phyloP scores from a whole-genome alignment of 345 rosid genomes.

The Turnera subulata region DNA sequence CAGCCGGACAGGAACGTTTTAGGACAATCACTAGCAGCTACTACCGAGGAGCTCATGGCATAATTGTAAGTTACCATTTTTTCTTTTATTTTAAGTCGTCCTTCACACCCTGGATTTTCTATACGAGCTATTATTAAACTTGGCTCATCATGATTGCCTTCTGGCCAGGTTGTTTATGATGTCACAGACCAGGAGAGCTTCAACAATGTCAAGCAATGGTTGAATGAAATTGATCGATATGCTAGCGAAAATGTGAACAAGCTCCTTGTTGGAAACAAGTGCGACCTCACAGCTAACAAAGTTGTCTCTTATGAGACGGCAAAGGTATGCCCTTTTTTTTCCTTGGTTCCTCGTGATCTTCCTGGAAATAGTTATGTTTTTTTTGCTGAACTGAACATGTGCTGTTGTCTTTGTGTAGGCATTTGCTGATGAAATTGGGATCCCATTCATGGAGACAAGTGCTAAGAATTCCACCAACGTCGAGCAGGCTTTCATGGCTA shows the following conservation, averaged over 20 bases:
- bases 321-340: slow-evolving; percentile 38
- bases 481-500: slow-evolving; percentile 77
- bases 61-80: slow-evolving; percentile 18
- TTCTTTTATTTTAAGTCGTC: neutral
- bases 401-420: slow-evolving; percentile 33
- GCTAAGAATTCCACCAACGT: slow-evolving; percentile 74
- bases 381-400: neutral
- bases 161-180: slow-evolving; percentile 66
- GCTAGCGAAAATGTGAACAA: slow-evolving; percentile 78
- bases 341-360: neutral
- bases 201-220: slow-evolving; percentile 76
- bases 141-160: slow-evolving; percentile 2
- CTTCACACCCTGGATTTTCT: neutral
- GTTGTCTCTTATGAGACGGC: slow-evolving; percentile 65
- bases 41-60: slow-evolving; percentile 34
- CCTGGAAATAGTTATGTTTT: neutral
- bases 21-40: slow-evolving; percentile 39
- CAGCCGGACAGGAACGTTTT: slow-evolving; percentile 36
- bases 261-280: slow-evolving; percentile 75
- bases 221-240: slow-evolving; percentile 72
- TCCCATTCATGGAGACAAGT: slow-evolving; percentile 79
- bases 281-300: slow-evolving; percentile 66
- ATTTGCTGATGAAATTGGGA: slow-evolving; percentile 72
- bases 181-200: slow-evolving; percentile 82
- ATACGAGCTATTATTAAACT: neutral